These are phyloP conservation scores for Geotrichum europaeum DNA, from an alignment of 1,139 yeast genomes.

Conservation along the genomic window DNA sequence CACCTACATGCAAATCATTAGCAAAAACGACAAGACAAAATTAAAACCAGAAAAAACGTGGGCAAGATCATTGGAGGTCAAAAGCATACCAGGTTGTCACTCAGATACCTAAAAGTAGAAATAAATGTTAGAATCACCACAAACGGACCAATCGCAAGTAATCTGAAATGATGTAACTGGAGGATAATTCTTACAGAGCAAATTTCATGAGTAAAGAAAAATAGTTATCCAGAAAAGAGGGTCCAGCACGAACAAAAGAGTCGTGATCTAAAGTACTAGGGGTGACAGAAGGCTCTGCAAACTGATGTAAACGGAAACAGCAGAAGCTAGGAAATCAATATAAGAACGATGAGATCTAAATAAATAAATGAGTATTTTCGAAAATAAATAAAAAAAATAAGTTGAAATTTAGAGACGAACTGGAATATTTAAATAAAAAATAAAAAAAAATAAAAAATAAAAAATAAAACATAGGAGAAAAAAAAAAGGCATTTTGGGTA, in stretches of 20 bases:
- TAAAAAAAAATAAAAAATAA: neutral
- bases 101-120: conserved; percentile 26
- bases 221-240: neutral
- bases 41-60: neutral
- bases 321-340: neutral
- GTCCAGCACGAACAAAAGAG: neutral
- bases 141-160: neutral
- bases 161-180: neutral
- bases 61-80: neutral
- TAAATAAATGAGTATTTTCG: neutral
- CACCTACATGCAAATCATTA: conserved; percentile 43
- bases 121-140: neutral
- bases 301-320: neutral
- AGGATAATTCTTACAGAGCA: conserved; percentile 28
- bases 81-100: conserved; percentile 32
- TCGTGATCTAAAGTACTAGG: neutral
- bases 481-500: neutral
- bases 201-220: conserved; percentile 29
- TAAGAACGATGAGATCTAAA: neutral
- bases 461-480: neutral
- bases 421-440: neutral
- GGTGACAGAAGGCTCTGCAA: neutral
- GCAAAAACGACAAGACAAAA: neutral
- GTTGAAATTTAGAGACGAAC: neutral
- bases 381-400: neutral